These are phyloP conservation scores for Phytophthora sp. DNA, from an alignment of 352 stramenopile genomes.

Conservation along the genomic window DNA sequence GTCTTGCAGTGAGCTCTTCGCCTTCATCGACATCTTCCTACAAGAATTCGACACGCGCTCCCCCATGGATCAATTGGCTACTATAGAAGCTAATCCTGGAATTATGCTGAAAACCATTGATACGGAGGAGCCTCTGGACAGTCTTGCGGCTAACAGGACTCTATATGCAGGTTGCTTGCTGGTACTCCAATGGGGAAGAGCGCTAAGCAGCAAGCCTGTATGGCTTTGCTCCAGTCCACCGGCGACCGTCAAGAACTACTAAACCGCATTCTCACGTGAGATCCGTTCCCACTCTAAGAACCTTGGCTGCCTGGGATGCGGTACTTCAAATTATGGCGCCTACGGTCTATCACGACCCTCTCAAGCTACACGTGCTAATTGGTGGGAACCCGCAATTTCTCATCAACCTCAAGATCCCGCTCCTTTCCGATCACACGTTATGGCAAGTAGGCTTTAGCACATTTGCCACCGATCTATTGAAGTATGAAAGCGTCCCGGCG, in stretches of 20 bases:
- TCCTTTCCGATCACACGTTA: neutral
- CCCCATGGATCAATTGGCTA: neutral
- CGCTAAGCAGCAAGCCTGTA: neutral
- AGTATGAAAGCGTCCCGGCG: neutral
- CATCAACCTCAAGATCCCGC: slow-evolving; percentile 1
- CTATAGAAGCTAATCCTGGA: too few species aligned
- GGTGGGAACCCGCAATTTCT: neutral
- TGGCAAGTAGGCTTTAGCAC: neutral
- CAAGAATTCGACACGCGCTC: neutral
- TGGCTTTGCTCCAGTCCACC: neutral
- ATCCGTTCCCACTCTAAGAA: too few species aligned
- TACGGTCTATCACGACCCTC: slow-evolving; percentile 10
- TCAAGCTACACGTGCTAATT: slow-evolving; percentile 3
- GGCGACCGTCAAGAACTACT: neutral
- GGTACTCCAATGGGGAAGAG: neutral
- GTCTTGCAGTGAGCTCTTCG: neutral
- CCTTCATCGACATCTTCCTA: neutral
- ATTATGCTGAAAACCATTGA: neutral
- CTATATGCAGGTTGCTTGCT: neutral
- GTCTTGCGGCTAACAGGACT: neutral
- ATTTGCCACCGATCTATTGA: neutral
- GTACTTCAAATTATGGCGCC: slow-evolving; percentile 14
- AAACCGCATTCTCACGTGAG: neutral
- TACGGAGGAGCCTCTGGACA: neutral
- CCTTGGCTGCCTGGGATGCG: slow-evolving; percentile 1